Base-by-base conservation (phyloP, 1,139 yeast species). In the Waltiozyma sp. region DNA sequence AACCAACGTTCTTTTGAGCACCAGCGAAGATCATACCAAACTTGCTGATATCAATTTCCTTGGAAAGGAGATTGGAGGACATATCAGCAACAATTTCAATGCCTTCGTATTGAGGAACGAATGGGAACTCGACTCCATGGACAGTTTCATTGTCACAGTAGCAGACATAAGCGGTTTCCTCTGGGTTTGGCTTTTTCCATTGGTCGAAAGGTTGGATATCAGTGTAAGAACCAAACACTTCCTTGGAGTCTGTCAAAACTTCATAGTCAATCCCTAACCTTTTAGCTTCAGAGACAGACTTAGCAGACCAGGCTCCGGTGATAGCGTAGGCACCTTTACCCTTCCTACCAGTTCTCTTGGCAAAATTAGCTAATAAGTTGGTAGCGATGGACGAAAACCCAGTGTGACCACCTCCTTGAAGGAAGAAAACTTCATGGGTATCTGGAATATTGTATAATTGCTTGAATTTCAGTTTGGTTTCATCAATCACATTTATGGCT, bases 331-430 rank as follows among this genome's bases (percentile, higher is more conserved):
- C 95, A 41, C 85, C 94, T 49, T 74, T 80, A 40, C 95, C 95
- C 47, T 69, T 71, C 54, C 75, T 76, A 33, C 87, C 87, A 23
- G 80, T 72, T 57, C 71, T 80, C 52, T 72, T 72, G 40, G 85
- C 86, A 60, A 74, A 75, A 38, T 82, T 70, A 28, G 96, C 95
- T 49, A 82, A 63, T 65, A 91, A 63, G 61, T 91, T 91, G 55
- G 91, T 78, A 15, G 86, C 89, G 45, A 87, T 73, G 9, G 95
- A 77, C 7, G 97, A 84, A 57, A 91, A 91, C 6, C 96, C 97
- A 37, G 88, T 83, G 42, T 97, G 89, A 48, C 97, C 98, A 48
- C 98, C 98, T 49, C 98, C 97, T 68, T 91, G 98, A 66, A 89
- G 66, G 66, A 89, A 91, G 59, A 91, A 80, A 2, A 89, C 91